phyloP scores from a whole-genome alignment of 345 rosid species.

The Melaleuca alternifolia region DNA sequence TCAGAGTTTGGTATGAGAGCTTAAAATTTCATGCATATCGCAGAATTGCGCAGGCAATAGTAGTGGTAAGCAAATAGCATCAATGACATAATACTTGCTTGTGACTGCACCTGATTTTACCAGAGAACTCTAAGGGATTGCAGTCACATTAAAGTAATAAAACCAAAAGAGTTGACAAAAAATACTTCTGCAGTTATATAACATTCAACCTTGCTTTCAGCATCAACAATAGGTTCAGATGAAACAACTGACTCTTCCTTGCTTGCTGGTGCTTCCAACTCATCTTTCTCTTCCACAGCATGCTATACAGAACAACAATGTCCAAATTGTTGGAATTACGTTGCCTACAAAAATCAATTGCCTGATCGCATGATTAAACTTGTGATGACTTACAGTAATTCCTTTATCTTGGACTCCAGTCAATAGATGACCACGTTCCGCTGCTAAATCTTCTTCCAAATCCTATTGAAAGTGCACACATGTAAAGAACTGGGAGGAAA shows the following conservation, averaged over 20 bases:
- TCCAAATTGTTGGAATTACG: neutral
- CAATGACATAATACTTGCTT: neutral
- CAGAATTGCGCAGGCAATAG: neutral
- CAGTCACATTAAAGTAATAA: neutral
- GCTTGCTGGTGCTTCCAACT: slow-evolving; percentile 17
- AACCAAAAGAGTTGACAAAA: neutral
- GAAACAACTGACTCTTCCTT: slow-evolving; percentile 22
- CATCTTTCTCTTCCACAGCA: slow-evolving; percentile 16
- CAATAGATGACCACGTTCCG: slow-evolving; percentile 14
- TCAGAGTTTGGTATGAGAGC: neutral
- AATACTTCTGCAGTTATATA: slow-evolving; percentile 26
- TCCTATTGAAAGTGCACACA: neutral
- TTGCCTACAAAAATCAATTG: slow-evolving; percentile 5
- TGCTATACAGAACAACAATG: slow-evolving; percentile 20
- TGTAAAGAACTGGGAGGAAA: neutral
- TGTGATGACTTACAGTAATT: slow-evolving; percentile 17
- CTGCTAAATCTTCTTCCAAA: slow-evolving; percentile 1
- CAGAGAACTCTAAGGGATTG: neutral
- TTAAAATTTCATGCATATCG: neutral
- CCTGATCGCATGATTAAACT: slow-evolving; percentile 22
- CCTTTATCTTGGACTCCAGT: slow-evolving; percentile 21
- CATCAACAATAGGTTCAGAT: slow-evolving; percentile 26
- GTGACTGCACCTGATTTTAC: neutral
- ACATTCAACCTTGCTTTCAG: slow-evolving; percentile 19
- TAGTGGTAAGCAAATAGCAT: neutral